Base-by-base conservation (phyloP, 306 rosid genomes). In the Canavalia ensiformis region DNA sequence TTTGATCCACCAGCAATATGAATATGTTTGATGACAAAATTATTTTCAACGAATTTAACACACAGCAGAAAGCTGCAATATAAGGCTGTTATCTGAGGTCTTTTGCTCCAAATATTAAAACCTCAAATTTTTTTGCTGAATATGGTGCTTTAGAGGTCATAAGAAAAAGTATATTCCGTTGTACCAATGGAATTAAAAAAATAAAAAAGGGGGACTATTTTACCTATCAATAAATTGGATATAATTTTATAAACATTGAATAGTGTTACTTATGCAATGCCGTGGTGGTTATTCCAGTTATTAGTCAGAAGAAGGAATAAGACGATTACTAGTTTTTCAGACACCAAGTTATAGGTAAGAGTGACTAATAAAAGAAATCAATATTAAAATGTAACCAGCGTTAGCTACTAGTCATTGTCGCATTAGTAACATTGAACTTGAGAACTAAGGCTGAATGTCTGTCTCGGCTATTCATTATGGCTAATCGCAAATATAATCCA, bases 201-300 rank as follows among this genome's bases (percentile, higher is more conserved):
- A 45, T 8, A 8, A 37, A 44, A 42, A 1, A 1, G 44, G 18
- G 80, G 51, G 71, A 46, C 74, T 72, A 25, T 34, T 72, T 33
- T 45, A 52, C 10, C 25, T 51, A 64, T 25, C 2, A 11, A 30
- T 41, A 70, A 25, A 76, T 55, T 39, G n/a, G 57, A 45, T 47
- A 69, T 41, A 6, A 39, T 39, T 11, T 58, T 39, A 34, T 67
- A 56, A 2, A 64, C 28, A 57, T 57, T 50, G 11, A 71, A 41
- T 55, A 35, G 69, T 78, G 55, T 8, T 70, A 42, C 54, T 60
- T 33, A 34, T 76, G 49, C 58, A 62, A 83, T 71, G 51, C 45
- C 62, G 68, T 25, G 71, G 83, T 64, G 70, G 76, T 65, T 78
- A 68, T 49, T 46, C 63, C 54, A 33, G 67, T 50, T n/a, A 33